Evolutionary conservation across 495 filamentous ascomycete genomes (phyloP), one percentile per base, ranked within the genome.

Genomic region (Beverwykella pulmonaria): DNA sequence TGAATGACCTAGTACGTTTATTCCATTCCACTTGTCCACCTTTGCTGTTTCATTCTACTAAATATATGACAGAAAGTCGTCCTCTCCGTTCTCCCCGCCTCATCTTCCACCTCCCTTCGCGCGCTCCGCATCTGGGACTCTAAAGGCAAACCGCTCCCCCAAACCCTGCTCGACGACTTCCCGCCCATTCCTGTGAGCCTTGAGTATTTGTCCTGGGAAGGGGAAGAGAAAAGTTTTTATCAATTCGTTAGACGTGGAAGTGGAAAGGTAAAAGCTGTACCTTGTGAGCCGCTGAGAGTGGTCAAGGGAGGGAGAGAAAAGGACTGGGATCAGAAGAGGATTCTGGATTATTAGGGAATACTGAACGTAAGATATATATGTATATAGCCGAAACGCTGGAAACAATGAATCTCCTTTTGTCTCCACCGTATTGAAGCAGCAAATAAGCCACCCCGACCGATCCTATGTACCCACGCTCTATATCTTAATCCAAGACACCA

Each of bases 141-240:
- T 19, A 8, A 19, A 50, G 65, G 41, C 7, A 44, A 46, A 9
- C 15, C 49, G 0, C 30, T 68, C 1, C 46, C 65, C 2, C 23
- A 63, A n/a, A n/a, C 22, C 0, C 15, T 63, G 1, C 65, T 68
- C 17, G 53, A 57, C 19, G 59, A 62, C 32, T 63, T 68, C 29
- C 53, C 39, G 1, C 23, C 7, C 9, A 27, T 68, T 1, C 65
- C 65, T 8, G 27, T 8, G 8, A 53, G 30, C 22, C 23, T 68
- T 29, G 52, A 68, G 59, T 63, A 58, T 39, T 29, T 68, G 17
- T 6, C 52, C 2, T 68, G 65, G 65, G 59, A 63, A 12, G 44
- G 5, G 1, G 47, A 63, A 39, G 59, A 57, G 53, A 63, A 53
- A 60, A 1, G 39, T 22, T 36, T 68, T n/a, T 68, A 68, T 29